Evolutionary conservation across 768 basidiomycete species (phyloP), one percentile per base, ranked within the genome.

Genomic region (Tylopilus intermedius): DNA sequence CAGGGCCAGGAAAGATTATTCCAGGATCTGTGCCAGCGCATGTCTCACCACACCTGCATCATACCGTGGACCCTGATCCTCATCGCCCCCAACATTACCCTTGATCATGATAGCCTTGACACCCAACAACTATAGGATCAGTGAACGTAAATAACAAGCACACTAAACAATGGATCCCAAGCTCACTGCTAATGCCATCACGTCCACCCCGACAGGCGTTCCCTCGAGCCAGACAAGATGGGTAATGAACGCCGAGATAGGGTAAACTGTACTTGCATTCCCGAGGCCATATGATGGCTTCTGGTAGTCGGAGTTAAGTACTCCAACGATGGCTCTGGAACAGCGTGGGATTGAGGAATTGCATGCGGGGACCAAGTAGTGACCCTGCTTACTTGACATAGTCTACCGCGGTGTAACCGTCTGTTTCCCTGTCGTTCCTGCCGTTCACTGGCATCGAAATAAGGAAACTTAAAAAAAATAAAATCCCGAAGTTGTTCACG

Each of bases 401-500:
- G 71, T 94, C 88, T 3, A 79, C 75, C 0, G 91, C 94, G 5
- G 79, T 81, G 66, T 94, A 95, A 7, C 83, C 87, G 26, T 83
- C 79, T 0, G 94, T 96, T 70, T 97, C 94, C 50, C 94, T 77
- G 63, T 97, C 94, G 61, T 95, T 96, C 58, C 76, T 79, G 11
- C 81, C 75, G 65, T 96, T 97, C 51, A 97, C 94, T 95, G 58
- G 5, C 24, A 11, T 22, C 18, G 44, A 35, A 54, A 45, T 55
- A n/a, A 62, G 54, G 14, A 38, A 18, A 18, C 18, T 18, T 18
- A 1, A 18, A 32, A 45, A 32, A 33, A 45, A 26, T 38, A 43
- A 18, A 7, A 45, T 37, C 3, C 11, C 30, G 7, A 49, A 11
- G 42, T n/a, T 10, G 13, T 24, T 46, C 5, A 72, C 88, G 71